Conservation (phyloP, 331 rosid genomes). For the Pyrus hybrid region DNA sequence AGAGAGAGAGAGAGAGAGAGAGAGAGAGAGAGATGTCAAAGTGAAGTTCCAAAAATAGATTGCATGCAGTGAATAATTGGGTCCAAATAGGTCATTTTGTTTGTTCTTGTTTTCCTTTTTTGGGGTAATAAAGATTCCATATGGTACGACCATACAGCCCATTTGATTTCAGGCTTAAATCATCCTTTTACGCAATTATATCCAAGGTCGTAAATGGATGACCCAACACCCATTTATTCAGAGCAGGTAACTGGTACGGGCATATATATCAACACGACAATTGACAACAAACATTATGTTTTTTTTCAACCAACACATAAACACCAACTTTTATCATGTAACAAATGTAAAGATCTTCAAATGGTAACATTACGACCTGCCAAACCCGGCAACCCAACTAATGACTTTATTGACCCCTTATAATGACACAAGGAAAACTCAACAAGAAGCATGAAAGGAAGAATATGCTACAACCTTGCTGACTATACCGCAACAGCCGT, state of each 20-base stretch:
- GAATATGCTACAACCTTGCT: conserved; percentile 8
- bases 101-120: background rate
- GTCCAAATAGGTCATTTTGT: background rate
- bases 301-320: background rate
- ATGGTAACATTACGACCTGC: background rate
- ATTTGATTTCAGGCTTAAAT: background rate
- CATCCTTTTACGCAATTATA: background rate
- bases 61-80: background rate
- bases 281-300: background rate
- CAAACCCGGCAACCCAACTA: background rate
- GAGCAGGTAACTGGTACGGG: background rate
- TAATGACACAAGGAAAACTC: background rate
- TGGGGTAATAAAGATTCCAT: background rate
- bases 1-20: too few species aligned
- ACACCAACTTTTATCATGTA: background rate
- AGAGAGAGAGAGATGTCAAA: too few species aligned
- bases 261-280: background rate
- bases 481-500: background rate
- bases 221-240: background rate
- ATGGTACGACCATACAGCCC: background rate
- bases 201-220: background rate
- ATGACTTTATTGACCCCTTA: background rate
- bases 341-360: background rate
- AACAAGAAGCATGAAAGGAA: background rate
- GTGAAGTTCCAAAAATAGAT: background rate